phyloP scores from a whole-genome alignment of 352 stramenopile species.

The Phytophthora aleatoria region DNA sequence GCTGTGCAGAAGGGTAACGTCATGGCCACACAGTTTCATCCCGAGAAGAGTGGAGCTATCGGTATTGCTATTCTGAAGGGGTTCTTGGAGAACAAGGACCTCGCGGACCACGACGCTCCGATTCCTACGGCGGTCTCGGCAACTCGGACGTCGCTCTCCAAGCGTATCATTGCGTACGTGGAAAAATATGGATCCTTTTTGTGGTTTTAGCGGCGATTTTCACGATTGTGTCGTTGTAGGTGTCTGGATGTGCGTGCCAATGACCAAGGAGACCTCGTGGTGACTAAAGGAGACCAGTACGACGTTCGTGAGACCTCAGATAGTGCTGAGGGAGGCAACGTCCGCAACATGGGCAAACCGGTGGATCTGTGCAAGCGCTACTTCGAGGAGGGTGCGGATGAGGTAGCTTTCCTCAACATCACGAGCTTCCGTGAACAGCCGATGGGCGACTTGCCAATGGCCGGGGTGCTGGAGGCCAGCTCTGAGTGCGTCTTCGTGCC shows the following conservation, averaged over 20 bases:
- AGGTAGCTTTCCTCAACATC: slow-evolving; percentile 99
- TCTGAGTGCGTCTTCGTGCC: slow-evolving; percentile 97
- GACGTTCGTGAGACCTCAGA: slow-evolving; percentile 93
- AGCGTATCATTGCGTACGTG: slow-evolving; percentile 94
- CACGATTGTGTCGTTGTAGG: slow-evolving; percentile 30
- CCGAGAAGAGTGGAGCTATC: slow-evolving; percentile 95
- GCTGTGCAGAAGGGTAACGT: slow-evolving; percentile 95
- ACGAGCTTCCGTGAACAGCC: slow-evolving; percentile 97
- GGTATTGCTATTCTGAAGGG: slow-evolving; percentile 93
- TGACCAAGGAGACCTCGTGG: slow-evolving; percentile 96
- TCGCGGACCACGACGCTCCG: slow-evolving; percentile 50
- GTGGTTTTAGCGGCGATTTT: slow-evolving; percentile 10
- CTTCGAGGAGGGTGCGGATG: slow-evolving; percentile 96
- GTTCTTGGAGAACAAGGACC: slow-evolving; percentile 89
- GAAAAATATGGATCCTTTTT: not conserved
- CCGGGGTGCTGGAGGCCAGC: slow-evolving; percentile 94
- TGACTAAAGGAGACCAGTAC: slow-evolving; percentile 99
- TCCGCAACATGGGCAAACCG: slow-evolving; percentile 98
- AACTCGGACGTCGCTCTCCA: slow-evolving; percentile 85
- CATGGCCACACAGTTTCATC: slow-evolving; percentile 98
- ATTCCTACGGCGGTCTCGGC: slow-evolving; percentile 38
- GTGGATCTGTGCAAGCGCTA: slow-evolving; percentile 95
- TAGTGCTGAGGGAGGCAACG: slow-evolving; percentile 80
- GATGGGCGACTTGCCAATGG: slow-evolving; percentile 97
- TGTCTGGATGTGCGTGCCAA: slow-evolving; percentile 97